Evolutionary conservation across 352 stramenopile species (phyloP), one percentile per base, ranked within the genome.

Genomic region (Phytophthora chlamydospora): DNA sequence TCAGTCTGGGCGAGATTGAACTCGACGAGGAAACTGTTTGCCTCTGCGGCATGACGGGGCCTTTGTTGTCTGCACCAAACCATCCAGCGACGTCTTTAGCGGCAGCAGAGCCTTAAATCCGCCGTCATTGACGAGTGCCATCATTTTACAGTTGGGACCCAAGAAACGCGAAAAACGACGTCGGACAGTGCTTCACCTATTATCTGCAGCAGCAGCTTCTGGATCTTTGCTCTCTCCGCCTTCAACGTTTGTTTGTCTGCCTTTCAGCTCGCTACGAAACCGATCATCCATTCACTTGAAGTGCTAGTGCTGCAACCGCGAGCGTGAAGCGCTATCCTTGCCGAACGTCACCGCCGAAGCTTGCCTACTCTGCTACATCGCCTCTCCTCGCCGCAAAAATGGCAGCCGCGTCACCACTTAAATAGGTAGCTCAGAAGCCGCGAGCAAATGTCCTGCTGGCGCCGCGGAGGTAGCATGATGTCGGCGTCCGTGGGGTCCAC

Each of bases 391-490:
- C 13, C 21, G 10, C 17, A 45, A 54, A 5, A 61, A 35, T 29
- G 17, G 38, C 41, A 54, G 16, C 16, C 17, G 19, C 54, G 19
- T 81, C 61, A 93, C 83, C 83, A 89, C 48, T 91, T 91, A 87
- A 95, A 95, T 81, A 95, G 69, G 71, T 89, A 95, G 61, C 71
- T 79, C 47, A 93, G 64, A 53, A 95, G 57, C 10, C 85, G 80
- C 40, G 85, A 95, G 78, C 85, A 95, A 71, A 95, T 70, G 58
- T 95, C 80, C 58, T 88, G 73, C 24, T 63, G 83, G 44, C 83
- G 83, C 10, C 68, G 75, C 7, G 85, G 81, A 29, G 85, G 79
- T n/a, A 93, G 78, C 83, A 95, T 90, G 36, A 94, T 87, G 62
- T 94, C 85, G 38, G 74, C 66, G 32, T 94, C 85, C 8, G 68